These are phyloP conservation scores for Linnemannia zychae DNA, from an alignment of 192 early-diverging fungal species.

Conservation along the genomic window DNA sequence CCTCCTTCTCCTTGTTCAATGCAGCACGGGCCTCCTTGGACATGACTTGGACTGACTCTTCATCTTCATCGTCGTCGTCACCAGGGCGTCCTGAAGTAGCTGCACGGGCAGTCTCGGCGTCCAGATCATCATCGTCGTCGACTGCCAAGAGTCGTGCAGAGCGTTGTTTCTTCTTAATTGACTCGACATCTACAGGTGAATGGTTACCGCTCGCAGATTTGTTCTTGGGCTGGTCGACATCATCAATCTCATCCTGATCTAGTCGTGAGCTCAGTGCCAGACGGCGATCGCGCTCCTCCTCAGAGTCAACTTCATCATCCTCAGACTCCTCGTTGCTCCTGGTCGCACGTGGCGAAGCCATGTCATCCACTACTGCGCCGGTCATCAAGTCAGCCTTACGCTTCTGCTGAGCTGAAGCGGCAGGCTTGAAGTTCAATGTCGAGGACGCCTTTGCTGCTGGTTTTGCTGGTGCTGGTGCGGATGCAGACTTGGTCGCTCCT, in stretches of 20 bases:
- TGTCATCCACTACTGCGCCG: background rate
- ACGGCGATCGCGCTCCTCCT: constrained; percentile 50
- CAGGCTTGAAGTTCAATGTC: constrained; percentile 19
- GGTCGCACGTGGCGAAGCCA: background rate
- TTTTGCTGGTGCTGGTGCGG: background rate
- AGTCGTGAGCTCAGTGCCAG: constrained; percentile 36
- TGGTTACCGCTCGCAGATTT: background rate
- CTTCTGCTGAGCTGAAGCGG: constrained; percentile 18
- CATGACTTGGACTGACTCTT: constrained; percentile 12
- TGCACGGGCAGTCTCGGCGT: constrained; percentile 1
- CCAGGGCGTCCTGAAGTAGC: background rate
- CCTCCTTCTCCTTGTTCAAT: constrained; percentile 40
- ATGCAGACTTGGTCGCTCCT: background rate
- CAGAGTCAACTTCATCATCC: constrained; percentile 43
- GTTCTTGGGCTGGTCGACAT: background rate
- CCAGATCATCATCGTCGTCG: constrained; percentile 49
- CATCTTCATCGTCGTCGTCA: constrained; percentile 7
- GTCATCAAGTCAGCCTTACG: constrained; percentile 40
- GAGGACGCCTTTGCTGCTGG: background rate
- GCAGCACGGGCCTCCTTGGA: constrained; percentile 34
- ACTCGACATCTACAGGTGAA: constrained; percentile 19
- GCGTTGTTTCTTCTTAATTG: constrained; percentile 37
- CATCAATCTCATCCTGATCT: constrained; percentile 41
- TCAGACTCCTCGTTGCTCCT: constrained; percentile 6
- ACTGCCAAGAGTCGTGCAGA: constrained; percentile 30